A percentile compares a stretch with the other conserved stretches of the same genome.
Evolutionary conservation across 2,329 filamentous ascomycete species (phyloP).

Genomic region (Sporothrix schenckii): DNA sequence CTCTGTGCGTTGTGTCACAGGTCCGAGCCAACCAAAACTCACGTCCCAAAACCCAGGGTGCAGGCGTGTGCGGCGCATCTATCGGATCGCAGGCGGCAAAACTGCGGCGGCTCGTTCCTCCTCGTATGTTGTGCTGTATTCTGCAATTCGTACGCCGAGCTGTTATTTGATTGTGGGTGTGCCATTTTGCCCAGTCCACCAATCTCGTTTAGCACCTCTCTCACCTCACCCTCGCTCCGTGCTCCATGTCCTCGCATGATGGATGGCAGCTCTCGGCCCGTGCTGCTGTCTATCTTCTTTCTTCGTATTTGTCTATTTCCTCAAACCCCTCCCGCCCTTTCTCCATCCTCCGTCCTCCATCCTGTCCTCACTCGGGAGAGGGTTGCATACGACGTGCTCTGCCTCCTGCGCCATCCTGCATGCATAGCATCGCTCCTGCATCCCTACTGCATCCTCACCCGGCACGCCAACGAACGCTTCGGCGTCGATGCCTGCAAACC

Average conservation of each 20-base stretch:
- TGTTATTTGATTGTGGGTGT: not conserved
- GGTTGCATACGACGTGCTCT: conserved; percentile 22
- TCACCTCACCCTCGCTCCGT: not conserved
- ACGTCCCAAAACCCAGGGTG: conserved; percentile 8
- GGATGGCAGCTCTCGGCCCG: conserved; percentile 20
- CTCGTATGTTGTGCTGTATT: no score
- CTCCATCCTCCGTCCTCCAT: not conserved
- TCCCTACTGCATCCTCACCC: not conserved
- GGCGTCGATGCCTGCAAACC: not conserved
- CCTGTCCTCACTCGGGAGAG: conserved; percentile 5
- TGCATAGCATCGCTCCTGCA: conserved; percentile 10
- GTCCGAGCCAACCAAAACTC: conserved; percentile 15
- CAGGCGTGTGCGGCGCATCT: conserved; percentile 10
- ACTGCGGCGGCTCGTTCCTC: not conserved
- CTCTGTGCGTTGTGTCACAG: conserved; percentile 6
- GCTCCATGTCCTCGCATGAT: conserved; percentile 9
- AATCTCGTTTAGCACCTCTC: not conserved
- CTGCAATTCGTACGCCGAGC: not conserved
- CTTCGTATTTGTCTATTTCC: conserved; percentile 2
- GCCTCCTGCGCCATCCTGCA: conserved; percentile 11
- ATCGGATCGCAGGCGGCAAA: conserved; percentile 9
- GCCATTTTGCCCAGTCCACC: not conserved
- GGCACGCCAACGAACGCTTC: conserved; percentile 12
- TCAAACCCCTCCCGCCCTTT: not conserved
- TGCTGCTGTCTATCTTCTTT: conserved; percentile 4